These are phyloP conservation scores for Tolypocladium pustulatum DNA, from an alignment of 2,329 filamentous ascomycete genomes.

Conservation along the genomic window DNA sequence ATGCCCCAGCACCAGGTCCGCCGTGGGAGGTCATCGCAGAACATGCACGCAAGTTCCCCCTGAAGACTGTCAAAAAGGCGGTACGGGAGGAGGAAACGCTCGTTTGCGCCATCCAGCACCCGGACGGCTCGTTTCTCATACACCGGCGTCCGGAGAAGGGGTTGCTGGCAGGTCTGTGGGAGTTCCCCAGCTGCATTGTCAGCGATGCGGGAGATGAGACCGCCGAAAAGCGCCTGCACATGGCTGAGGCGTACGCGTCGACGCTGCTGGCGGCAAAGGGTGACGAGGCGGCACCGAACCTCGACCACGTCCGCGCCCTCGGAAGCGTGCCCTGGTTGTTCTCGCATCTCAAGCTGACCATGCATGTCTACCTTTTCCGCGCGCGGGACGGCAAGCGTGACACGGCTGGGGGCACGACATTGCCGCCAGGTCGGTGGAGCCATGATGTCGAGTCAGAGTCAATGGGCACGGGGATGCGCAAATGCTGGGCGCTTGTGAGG, in stretches of 20 bases:
- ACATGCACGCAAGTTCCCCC: slow-evolving; percentile 40
- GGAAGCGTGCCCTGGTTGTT: slow-evolving; percentile 46
- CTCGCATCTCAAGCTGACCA: slow-evolving; percentile 44
- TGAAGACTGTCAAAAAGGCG: slow-evolving; percentile 40
- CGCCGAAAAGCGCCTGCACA: slow-evolving; percentile 20
- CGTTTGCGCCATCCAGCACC: slow-evolving; percentile 39
- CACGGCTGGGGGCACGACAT: slow-evolving; percentile 2
- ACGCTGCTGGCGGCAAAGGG: slow-evolving; percentile 11
- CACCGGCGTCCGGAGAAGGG: slow-evolving; percentile 42
- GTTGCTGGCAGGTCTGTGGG: slow-evolving; percentile 44
- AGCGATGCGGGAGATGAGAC: slow-evolving; percentile 8
- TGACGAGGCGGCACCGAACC: background rate
- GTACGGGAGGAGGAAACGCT: slow-evolving; percentile 40
- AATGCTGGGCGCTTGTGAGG: slow-evolving; percentile 39
- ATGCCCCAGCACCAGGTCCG: background rate
- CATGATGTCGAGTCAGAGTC: slow-evolving; percentile 35
- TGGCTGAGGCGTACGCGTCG: slow-evolving; percentile 24
- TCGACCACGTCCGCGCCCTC: slow-evolving; percentile 29
- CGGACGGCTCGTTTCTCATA: slow-evolving; percentile 34
- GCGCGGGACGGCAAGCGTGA: slow-evolving; percentile 11
- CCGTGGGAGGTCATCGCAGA: slow-evolving; percentile 21
- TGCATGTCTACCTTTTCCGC: slow-evolving; percentile 45
- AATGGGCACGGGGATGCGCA: slow-evolving; percentile 50
- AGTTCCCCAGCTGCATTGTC: slow-evolving; percentile 38
- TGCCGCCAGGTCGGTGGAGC: slow-evolving; percentile 25